phyloP scores from a whole-genome alignment of 345 rosid species.

The Euclidium syriacum region DNA sequence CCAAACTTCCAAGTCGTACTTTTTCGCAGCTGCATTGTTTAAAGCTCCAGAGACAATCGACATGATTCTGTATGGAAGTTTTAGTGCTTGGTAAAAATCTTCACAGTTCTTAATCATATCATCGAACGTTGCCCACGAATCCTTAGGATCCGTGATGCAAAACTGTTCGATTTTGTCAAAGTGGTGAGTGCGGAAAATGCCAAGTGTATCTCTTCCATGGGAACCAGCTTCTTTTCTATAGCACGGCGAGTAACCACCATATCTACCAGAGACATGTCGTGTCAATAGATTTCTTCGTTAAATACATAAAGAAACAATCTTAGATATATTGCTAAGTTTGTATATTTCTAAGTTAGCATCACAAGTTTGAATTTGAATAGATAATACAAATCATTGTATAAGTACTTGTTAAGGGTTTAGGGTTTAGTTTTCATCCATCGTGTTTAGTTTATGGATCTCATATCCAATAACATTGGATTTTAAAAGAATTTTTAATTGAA shows the following conservation, averaged over 20 bases:
- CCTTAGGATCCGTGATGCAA: conserved; percentile 81
- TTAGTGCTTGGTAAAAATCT: conserved; percentile 74
- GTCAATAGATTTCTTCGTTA: neutral
- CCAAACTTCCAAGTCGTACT: conserved; percentile 95
- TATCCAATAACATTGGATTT: too few relatives aligned
- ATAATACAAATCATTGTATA: too few relatives aligned
- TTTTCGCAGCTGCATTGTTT: conserved; percentile 95
- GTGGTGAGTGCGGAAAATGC: conserved; percentile 96
- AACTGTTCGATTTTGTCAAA: conserved; percentile 98
- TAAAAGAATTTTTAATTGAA: too few relatives aligned
- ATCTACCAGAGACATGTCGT: conserved; percentile 36
- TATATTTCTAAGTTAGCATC: too few relatives aligned
- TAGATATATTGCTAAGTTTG: too few relatives aligned
- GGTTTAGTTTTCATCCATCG: too few relatives aligned
- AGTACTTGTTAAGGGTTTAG: too few relatives aligned
- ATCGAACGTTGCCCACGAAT: conserved; percentile 88
- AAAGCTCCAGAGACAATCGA: conserved; percentile 89
- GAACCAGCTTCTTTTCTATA: conserved; percentile 98
- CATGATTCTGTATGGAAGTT: conserved; percentile 72
- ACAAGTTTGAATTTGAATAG: too few relatives aligned
- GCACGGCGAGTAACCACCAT: conserved; percentile 93
- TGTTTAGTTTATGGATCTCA: too few relatives aligned
- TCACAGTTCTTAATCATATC: conserved; percentile 94
- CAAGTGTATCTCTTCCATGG: conserved; percentile 93
- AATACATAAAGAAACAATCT: neutral